Conservation (phyloP, 768 basidiomycete genomes). For the Hysterangium stoloniferum region DNA sequence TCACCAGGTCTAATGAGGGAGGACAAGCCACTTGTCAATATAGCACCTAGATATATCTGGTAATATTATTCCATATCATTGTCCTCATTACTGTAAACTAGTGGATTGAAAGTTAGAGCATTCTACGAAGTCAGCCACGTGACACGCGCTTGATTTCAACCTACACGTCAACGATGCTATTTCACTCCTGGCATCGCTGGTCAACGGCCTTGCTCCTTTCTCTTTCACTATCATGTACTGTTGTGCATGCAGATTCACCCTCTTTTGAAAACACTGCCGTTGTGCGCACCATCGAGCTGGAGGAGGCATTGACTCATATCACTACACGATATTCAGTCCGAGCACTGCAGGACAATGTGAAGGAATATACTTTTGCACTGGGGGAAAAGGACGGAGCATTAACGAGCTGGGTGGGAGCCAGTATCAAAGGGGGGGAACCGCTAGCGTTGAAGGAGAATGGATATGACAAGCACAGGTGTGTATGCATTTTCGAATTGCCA, state of each 20-base stretch:
- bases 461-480: conserved; percentile 46
- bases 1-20: conserved; percentile 77
- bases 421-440: conserved; percentile 60
- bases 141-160: conserved; percentile 1
- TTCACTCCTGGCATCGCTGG: conserved; percentile 31
- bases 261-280: conserved; percentile 86
- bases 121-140: not conserved
- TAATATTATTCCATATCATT: conserved; percentile 25
- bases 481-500: conserved; percentile 12
- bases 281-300: conserved; percentile 83
- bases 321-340: conserved; percentile 84
- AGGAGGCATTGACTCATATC: conserved; percentile 80
- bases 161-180: conserved; percentile 35
- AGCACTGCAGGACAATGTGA: conserved; percentile 52
- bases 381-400: conserved; percentile 51
- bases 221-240: conserved; percentile 3
- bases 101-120: not conserved
- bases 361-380: conserved; percentile 62
- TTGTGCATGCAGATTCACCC: conserved; percentile 10
- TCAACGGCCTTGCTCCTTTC: not conserved
- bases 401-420: conserved; percentile 75
- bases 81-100: conserved; percentile 11
- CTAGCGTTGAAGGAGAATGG: conserved; percentile 43
- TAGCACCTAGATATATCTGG: conserved; percentile 71
- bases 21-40: conserved; percentile 70